Evolutionary conservation across 306 rosid species (phyloP).

Genomic region (Cucurbita ficifolia): DNA sequence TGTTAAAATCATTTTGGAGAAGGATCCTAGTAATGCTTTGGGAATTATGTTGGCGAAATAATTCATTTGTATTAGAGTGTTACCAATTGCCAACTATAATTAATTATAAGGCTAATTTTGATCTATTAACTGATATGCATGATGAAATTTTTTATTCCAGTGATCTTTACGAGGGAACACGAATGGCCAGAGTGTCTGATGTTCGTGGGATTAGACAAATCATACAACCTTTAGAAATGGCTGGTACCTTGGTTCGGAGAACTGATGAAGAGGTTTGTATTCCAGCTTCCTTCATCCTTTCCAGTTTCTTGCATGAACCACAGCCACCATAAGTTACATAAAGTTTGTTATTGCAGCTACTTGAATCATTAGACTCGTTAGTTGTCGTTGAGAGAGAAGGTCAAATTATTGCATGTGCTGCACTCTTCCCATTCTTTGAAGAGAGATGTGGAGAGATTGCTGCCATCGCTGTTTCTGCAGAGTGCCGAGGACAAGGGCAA

Average conservation of each 20-base stretch:
- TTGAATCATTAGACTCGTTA: slow-evolving; percentile 39
- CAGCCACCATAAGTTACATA: neutral
- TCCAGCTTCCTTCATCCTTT: neutral
- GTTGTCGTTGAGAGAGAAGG: slow-evolving; percentile 90
- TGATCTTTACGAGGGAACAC: slow-evolving; percentile 94
- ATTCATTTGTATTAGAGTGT: neutral
- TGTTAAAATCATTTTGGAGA: neutral
- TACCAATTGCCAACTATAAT: neutral
- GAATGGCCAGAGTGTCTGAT: slow-evolving; percentile 59
- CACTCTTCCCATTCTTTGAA: slow-evolving; percentile 61
- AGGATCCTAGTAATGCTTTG: neutral
- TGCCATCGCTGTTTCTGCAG: slow-evolving; percentile 85
- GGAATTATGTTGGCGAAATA: neutral
- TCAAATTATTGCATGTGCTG: slow-evolving; percentile 88
- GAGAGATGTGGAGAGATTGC: slow-evolving; percentile 92
- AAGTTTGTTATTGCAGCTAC: slow-evolving; percentile 27
- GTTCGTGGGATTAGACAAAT: slow-evolving; percentile 58
- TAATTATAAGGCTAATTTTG: neutral
- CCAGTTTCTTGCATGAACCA: neutral
- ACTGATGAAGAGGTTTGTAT: slow-evolving; percentile 61
- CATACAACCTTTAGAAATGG: slow-evolving; percentile 58
- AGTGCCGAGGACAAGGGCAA: slow-evolving; percentile 90
- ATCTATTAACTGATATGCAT: slow-evolving; percentile 4
- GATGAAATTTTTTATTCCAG: slow-evolving; percentile 23
- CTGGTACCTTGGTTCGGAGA: slow-evolving; percentile 68